These are phyloP conservation scores for Aspergillus clavatus DNA, from an alignment of 2,329 filamentous ascomycete species.

Conservation along the genomic window DNA sequence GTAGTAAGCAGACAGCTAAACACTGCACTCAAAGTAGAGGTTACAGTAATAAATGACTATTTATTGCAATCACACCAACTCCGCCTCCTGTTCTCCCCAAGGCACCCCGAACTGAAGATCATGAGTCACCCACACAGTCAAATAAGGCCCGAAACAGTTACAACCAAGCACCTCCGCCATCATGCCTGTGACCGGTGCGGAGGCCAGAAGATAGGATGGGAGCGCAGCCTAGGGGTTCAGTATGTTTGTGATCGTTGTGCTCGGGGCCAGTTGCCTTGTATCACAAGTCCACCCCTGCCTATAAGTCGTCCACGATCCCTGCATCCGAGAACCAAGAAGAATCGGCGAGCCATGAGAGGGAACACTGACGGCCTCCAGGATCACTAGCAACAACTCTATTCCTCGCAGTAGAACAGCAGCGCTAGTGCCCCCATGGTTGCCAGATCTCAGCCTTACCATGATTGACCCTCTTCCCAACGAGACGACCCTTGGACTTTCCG, in stretches of 20 bases:
- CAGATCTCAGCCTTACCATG: neutral
- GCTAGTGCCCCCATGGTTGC: neutral
- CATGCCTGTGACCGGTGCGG: slow-evolving; percentile 3
- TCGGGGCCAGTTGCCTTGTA: neutral
- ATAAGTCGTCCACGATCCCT: neutral
- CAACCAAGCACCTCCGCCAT: neutral
- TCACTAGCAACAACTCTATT: neutral
- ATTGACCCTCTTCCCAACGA: neutral
- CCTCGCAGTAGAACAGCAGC: neutral
- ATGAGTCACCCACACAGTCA: neutral
- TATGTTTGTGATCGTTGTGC: neutral
- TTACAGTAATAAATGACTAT: no score
- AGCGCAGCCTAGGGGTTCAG: neutral
- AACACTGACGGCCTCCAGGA: neutral
- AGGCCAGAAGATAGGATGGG: slow-evolving; percentile 1
- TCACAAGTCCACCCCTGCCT: neutral
- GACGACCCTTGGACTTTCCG: neutral
- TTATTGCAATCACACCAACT: no score
- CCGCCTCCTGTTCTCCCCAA: no score
- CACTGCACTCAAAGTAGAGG: no score
- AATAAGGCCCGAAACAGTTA: neutral
- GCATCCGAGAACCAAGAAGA: neutral
- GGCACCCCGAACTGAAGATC: neutral
- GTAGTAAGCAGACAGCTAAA: no score
- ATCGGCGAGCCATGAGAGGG: neutral